Evolutionary conservation across 805 yeast species (phyloP), one percentile per base, ranked within the genome.

Genomic region (Scheffersomyces amazonensis): DNA sequence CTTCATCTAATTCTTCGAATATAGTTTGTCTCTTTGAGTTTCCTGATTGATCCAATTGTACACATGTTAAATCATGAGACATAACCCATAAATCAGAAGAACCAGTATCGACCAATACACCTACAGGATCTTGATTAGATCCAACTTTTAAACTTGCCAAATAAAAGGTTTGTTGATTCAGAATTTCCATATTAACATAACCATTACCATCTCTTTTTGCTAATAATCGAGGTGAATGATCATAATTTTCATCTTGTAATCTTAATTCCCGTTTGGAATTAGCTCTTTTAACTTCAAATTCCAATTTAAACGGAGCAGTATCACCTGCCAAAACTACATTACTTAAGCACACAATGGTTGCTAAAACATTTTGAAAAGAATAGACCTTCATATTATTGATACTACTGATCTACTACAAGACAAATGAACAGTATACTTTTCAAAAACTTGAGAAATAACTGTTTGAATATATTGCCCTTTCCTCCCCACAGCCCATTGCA

Each of bases 1-100:
- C 34, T 5, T 9, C 12, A 3, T 16, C 20, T 16, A 13, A 7
- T 34, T 12, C 10, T 13, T 24, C 9, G 13, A 31, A 16, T 11
- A 31, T 5, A 16, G 11, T 34, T 16, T 32, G 16, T 32, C 43
- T 44, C 20, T 35, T 32, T 7, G 36, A 36, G 3, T 36, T n/a
- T 8, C 37, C 13, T 4, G 43, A 13, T 3, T 40, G 35, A 18
- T 6, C 9, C 5, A 12, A 9, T 12, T 8, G 13, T 13, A 23
- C 29, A 42, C 69, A 63, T 4, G 31, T 33, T 4, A 60, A 50
- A 29, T 63, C 60, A 33, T 49, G 53, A 16, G 64, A 45, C 66
- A 64, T 63, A 27, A 68, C 54, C 73, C 73, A 68, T 37, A 68
- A 53, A 45, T 68, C 73, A 8, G 70, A 61, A 5, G 71, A 64